Conservation (phyloP, 345 rosid genomes). For the Populus alba region DNA sequence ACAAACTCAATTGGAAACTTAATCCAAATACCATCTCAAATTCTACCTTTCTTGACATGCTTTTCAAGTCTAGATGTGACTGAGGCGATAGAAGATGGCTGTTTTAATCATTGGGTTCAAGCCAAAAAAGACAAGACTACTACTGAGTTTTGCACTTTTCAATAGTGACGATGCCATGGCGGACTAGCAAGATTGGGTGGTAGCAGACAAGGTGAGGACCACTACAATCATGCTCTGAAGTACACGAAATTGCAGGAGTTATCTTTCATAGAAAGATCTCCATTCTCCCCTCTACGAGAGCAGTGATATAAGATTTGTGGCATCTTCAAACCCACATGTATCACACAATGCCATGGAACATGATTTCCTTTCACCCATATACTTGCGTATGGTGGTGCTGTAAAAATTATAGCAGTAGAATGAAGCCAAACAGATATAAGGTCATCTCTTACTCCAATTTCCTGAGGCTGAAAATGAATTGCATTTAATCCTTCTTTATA, state of each 20-base stretch:
- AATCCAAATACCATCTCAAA: neutral
- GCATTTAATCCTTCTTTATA: too few relatives aligned
- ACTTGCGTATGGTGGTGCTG: neutral
- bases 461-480: neutral
- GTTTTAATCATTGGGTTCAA: neutral
- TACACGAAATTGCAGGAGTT: neutral
- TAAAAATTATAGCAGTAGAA: neutral
- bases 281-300: neutral
- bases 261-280: neutral
- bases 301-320: neutral
- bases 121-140: neutral
- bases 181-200: neutral
- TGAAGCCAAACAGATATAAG: neutral
- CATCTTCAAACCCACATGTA: too few relatives aligned
- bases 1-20: neutral
- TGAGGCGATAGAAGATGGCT: neutral
- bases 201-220: neutral
- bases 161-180: neutral
- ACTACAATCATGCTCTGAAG: neutral
- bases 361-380: neutral
- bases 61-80: neutral
- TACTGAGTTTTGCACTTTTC: neutral
- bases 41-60: neutral
- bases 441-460: neutral
- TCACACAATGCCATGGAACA: neutral